Evolutionary conservation across 495 filamentous ascomycete species (phyloP), one percentile per base, ranked within the genome.

Genomic region (Neurospora sp.): DNA sequence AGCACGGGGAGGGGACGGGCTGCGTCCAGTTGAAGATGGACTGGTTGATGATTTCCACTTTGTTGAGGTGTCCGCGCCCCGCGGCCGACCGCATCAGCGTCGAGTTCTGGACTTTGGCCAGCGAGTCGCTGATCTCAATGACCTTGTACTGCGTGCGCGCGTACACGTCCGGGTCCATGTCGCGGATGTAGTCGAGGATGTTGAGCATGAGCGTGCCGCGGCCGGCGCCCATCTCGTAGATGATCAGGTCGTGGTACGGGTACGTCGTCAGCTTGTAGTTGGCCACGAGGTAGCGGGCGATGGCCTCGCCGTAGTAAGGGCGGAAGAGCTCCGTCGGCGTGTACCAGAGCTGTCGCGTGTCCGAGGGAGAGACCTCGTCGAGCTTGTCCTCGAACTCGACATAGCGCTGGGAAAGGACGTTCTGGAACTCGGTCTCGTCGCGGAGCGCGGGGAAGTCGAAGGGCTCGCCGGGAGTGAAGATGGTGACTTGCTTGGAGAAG

Each of bases 201-300:
- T 99, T 98, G 75, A 94, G 86, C 96, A 99, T 99, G 77, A 99
- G 87, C 4, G 96, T 99, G 59, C 96, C 96, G 77, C 98, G 96
- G 72, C 96, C 96, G 68, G 96, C 96, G 27, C 96, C 96, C 89
- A 99, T 94, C 81, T 99, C 96, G 87, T 98, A 99, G 77, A 99
- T 97, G 73, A 96, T 93, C 69, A 99, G 88, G 83, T 99, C 96
- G 81, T 96, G 90, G 85, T 97, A 97, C 8, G 96, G 96, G 81
- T 94, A 98, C 31, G 93, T 88, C 37, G 92, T 92, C 77, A 97
- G 88, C 80, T 95, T 93, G 87, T 99, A 99, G 83, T 99, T 97
- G 71, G 92, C 90, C 70, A 98, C 87, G 7, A 99, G 88, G 78
- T 98, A 98, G 38, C 94, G 90, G 3, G 95, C 94, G 75, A 99